phyloP scores from a whole-genome alignment of 805 yeast species.

The Danielia reshetovae region DNA sequence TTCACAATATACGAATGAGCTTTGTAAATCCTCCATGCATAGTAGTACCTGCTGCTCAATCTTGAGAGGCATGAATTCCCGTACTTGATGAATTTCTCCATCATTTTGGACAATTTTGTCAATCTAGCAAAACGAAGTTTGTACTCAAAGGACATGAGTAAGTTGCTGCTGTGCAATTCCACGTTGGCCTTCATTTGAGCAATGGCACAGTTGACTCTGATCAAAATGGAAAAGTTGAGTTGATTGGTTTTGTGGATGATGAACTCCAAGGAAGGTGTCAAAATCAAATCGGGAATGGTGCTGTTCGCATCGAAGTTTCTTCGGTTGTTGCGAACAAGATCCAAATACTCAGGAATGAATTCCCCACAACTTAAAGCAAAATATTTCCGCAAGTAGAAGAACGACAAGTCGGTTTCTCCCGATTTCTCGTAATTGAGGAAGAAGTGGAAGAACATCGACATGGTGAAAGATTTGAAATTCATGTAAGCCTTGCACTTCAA shows the following conservation, averaged over 20 bases:
- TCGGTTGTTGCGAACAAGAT: constrained; percentile 27
- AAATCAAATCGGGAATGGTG: constrained; percentile 29
- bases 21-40: constrained; percentile 14
- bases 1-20: constrained; percentile 11
- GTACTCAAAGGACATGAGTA: constrained; percentile 17
- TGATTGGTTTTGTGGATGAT: constrained; percentile 35
- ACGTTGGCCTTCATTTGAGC: constrained; percentile 16
- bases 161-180: constrained; percentile 17
- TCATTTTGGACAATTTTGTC: constrained; percentile 29
- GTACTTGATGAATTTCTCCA: constrained; percentile 26
- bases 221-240: constrained; percentile 20
- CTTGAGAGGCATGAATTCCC: constrained; percentile 10
- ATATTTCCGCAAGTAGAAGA: constrained; percentile 30
- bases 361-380: constrained; percentile 23
- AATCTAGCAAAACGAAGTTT: constrained; percentile 19
- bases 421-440: constrained; percentile 37
- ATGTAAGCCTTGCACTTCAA: constrained; percentile 25
- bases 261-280: constrained; percentile 37
- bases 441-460: constrained; percentile 30
- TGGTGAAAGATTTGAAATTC: constrained; percentile 23
- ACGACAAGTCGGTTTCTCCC: constrained; percentile 25
- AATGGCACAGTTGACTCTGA: constrained; percentile 23
- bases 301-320: constrained; percentile 37
- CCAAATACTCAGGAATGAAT: constrained; percentile 27
- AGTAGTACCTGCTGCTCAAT: constrained; percentile 13